Percentiles rank a stretch among this genome's conserved stretches.
Evolutionary conservation across 345 rosid species (phyloP).

Genomic region (Eutrema yunnanense): DNA sequence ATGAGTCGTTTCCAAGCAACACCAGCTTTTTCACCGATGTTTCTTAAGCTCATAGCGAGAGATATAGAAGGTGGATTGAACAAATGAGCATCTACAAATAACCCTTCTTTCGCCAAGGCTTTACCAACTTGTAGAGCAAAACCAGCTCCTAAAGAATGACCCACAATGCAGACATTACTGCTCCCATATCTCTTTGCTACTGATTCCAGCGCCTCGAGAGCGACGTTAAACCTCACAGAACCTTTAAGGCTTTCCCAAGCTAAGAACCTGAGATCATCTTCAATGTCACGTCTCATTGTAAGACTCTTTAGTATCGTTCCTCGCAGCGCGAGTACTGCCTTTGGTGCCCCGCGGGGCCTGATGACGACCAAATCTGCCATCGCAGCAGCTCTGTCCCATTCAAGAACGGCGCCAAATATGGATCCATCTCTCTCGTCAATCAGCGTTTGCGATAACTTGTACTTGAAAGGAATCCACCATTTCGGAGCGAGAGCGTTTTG

Average conservation of each 20-base stretch:
- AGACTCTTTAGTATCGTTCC: slow-evolving; percentile 83
- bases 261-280: slow-evolving; percentile 92
- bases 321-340: slow-evolving; percentile 67
- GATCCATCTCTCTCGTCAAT: slow-evolving; percentile 83
- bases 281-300: slow-evolving; percentile 74
- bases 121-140: slow-evolving; percentile 97
- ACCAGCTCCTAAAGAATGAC: slow-evolving; percentile 96
- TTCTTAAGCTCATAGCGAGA: slow-evolving; percentile 83
- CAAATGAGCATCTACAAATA: slow-evolving; percentile 79
- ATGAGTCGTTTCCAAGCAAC: slow-evolving; percentile 67
- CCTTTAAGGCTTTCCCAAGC: slow-evolving; percentile 97
- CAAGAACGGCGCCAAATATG: slow-evolving; percentile 76
- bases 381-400: slow-evolving; percentile 92
- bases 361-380: slow-evolving; percentile 66
- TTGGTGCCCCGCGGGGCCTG: slow-evolving; percentile 92
- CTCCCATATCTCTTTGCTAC: slow-evolving; percentile 77
- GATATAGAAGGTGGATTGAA: slow-evolving; percentile 94
- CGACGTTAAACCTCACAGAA: slow-evolving; percentile 72
- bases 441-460: slow-evolving; percentile 63
- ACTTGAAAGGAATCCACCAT: slow-evolving; percentile 95
- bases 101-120: slow-evolving; percentile 77
- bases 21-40: slow-evolving; percentile 76
- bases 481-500: slow-evolving; percentile 79
- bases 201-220: slow-evolving; percentile 52
- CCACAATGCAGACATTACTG: slow-evolving; percentile 70